Evolutionary conservation across 495 filamentous ascomycete species (phyloP).

Genomic region (Rusavskia elegans): DNA sequence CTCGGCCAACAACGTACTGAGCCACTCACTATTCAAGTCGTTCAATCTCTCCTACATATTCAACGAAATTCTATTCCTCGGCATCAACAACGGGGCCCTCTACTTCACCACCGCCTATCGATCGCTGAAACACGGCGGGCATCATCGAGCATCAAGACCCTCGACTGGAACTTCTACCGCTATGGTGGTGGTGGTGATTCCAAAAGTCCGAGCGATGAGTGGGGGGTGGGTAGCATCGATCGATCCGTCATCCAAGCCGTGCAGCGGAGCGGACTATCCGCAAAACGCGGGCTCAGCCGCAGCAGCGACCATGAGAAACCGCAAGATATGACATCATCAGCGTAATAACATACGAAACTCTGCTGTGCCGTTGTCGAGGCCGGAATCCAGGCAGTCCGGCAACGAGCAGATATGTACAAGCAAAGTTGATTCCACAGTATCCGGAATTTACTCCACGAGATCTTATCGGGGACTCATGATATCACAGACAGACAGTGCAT

Average conservation of each 20-base stretch:
- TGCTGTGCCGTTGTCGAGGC: neutral
- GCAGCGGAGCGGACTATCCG: constrained; percentile 1
- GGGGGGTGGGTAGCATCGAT: constrained; percentile 6
- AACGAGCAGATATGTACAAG: constrained; percentile 7
- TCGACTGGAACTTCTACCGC: constrained; percentile 5
- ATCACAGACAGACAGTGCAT: too few relatives aligned
- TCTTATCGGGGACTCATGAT: too few relatives aligned
- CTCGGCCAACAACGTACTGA: neutral
- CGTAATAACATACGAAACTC: constrained; percentile 1
- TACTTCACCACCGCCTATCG: neutral
- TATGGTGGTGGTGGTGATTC: neutral
- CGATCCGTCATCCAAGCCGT: neutral
- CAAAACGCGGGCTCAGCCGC: constrained; percentile 1
- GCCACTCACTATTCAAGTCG: neutral
- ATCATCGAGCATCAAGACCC: constrained; percentile 9
- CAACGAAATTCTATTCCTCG: constrained; percentile 7
- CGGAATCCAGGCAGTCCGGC: constrained; percentile 2
- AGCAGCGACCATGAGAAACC: constrained; percentile 2
- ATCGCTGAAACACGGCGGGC: neutral
- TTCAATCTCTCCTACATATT: constrained; percentile 4
- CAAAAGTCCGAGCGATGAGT: constrained; percentile 2
- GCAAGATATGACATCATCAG: constrained; percentile 3
- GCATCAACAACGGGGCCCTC: constrained; percentile 6
- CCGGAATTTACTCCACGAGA: constrained; percentile 5
- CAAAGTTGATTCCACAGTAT: constrained; percentile 6